Evolutionary conservation across 129 eudicot species (phyloP).

Genomic region (Gnaphalium uliginosum): DNA sequence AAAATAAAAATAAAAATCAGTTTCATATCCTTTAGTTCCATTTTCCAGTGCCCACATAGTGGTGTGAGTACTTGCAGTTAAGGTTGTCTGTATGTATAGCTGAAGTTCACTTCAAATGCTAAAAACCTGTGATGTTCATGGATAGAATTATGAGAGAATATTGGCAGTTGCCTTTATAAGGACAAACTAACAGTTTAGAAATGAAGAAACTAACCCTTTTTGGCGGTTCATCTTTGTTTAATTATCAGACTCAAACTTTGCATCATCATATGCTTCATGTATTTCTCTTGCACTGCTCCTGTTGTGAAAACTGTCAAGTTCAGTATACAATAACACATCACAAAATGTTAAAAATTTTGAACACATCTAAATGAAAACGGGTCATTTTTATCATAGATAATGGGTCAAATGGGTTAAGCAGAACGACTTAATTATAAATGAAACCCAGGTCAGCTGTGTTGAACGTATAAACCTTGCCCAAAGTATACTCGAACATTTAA

Average conservation of each 20-base stretch:
- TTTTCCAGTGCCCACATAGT: no score
- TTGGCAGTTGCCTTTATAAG: neutral
- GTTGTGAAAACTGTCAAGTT: constrained; percentile 37
- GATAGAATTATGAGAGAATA: neutral
- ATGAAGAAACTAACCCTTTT: constrained; percentile 15
- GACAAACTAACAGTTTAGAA: neutral
- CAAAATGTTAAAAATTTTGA: neutral
- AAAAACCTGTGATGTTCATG: neutral
- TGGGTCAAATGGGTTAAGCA: neutral
- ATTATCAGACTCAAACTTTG: constrained; percentile 36
- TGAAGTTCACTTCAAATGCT: no score
- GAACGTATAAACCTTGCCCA: neutral
- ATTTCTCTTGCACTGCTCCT: constrained; percentile 50
- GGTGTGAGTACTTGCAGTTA: no score
- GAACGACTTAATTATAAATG: neutral
- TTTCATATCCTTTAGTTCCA: no score
- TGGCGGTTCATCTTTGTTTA: neutral
- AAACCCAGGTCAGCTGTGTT: neutral
- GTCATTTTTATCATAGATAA: neutral
- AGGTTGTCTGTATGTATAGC: no score
- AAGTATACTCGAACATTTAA: neutral
- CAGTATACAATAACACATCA: neutral
- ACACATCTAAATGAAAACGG: neutral
- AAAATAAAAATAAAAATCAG: no score
- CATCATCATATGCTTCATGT: constrained; percentile 46